These are phyloP conservation scores for Fusarium concolor DNA, from an alignment of 2,329 filamentous ascomycete species.

Conservation along the genomic window DNA sequence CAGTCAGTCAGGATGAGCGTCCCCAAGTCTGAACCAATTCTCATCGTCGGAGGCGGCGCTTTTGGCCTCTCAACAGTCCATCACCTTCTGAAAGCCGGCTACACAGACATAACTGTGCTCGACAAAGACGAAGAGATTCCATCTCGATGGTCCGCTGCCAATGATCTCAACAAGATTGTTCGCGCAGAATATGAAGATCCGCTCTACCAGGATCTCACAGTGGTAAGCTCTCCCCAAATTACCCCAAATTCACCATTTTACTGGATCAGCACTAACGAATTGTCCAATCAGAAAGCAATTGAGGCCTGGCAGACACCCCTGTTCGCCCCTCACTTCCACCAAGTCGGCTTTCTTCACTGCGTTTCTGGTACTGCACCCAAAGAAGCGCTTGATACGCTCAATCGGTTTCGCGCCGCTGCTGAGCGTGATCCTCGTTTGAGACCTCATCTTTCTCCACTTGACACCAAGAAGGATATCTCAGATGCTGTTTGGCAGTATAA, in stretches of 20 bases:
- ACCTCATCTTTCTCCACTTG: constrained; percentile 54
- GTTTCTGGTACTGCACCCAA: constrained; percentile 60
- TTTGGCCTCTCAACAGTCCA: constrained; percentile 64
- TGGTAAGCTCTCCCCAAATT: constrained; percentile 52
- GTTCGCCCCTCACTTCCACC: constrained; percentile 63
- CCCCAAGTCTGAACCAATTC: constrained; percentile 44
- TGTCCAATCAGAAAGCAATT: constrained; percentile 57
- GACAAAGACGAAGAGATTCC: constrained; percentile 56
- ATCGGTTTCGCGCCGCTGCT: constrained; percentile 55
- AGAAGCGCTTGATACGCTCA: constrained; percentile 60
- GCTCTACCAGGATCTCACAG: constrained; percentile 66
- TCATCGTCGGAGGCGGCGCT: constrained; percentile 60
- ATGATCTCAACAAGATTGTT: constrained; percentile 72
- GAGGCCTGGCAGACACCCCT: constrained; percentile 63
- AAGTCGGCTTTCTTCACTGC: constrained; percentile 58
- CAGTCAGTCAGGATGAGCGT: constrained; percentile 32
- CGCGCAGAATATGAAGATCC: constrained; percentile 68
- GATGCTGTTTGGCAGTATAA: constrained; percentile 59
- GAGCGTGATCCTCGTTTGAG: constrained; percentile 55
- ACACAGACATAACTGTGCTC: constrained; percentile 60
- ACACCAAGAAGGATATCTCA: constrained; percentile 54
- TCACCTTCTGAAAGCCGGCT: constrained; percentile 58
- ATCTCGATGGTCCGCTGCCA: constrained; percentile 63
- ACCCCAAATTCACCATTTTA: neutral
- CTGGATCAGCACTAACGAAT: neutral